phyloP scores from a whole-genome alignment of 768 basidiomycete genomes.

The Tulasnella calospora region DNA sequence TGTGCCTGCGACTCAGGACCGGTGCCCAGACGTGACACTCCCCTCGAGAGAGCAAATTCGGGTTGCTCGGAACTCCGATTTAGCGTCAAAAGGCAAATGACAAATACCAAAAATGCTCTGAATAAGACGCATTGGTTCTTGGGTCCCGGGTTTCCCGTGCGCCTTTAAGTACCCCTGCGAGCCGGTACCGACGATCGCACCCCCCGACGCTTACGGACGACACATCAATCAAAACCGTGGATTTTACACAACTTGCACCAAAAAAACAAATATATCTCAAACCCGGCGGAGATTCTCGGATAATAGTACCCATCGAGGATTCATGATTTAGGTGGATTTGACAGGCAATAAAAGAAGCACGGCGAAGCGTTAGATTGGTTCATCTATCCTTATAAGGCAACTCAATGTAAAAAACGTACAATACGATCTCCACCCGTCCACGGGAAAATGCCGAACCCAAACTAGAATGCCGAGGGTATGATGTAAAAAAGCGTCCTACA shows the following conservation, averaged over 20 bases:
- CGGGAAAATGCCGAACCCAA: neutral
- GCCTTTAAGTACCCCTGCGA: neutral
- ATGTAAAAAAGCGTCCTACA: neutral
- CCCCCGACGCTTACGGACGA: constrained; percentile 1
- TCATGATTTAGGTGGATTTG: constrained; percentile 2
- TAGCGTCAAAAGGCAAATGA: neutral
- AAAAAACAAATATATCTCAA: neutral
- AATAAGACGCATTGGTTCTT: neutral
- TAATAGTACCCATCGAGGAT: neutral
- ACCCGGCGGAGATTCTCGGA: neutral
- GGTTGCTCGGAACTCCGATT: neutral
- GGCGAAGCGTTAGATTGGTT: constrained; percentile 10
- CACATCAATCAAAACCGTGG: neutral
- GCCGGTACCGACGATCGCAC: neutral
- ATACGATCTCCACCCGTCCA: neutral
- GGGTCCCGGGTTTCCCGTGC: neutral
- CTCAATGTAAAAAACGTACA: neutral
- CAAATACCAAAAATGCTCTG: neutral
- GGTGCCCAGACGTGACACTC: neutral
- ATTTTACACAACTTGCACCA: neutral
- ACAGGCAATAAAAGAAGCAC: constrained; percentile 8
- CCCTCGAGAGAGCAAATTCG: neutral
- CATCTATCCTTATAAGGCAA: neutral
- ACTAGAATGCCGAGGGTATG: neutral
- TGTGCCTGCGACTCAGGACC: neutral